These are phyloP conservation scores for Singerocomus inundabilis DNA, from an alignment of 1,284 basidiomycete species.

Conservation along the genomic window DNA sequence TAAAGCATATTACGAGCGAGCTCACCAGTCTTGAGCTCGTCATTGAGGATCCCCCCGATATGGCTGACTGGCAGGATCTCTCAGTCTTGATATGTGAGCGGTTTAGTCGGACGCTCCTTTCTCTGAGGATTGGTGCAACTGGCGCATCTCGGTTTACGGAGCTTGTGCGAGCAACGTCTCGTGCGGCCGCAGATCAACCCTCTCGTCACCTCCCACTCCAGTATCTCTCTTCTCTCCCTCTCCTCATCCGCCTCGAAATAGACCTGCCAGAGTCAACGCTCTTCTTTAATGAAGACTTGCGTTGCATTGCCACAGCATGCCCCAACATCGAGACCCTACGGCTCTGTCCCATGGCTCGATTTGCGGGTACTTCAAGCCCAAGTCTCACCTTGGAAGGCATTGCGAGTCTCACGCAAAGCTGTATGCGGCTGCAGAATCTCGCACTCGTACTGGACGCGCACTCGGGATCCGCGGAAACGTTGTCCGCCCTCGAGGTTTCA, in stretches of 20 bases:
- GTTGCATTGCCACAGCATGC: slow-evolving; percentile 54
- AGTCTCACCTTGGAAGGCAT: slow-evolving; percentile 58
- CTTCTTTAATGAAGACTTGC: slow-evolving; percentile 59
- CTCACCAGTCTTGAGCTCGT: slow-evolving; percentile 64
- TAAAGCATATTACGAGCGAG: slow-evolving; percentile 61
- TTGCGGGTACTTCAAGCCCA: slow-evolving; percentile 49
- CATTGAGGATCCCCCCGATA: slow-evolving; percentile 73
- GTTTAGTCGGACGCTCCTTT: slow-evolving; percentile 57
- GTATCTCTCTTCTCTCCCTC: slow-evolving; percentile 51
- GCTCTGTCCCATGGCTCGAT: slow-evolving; percentile 65
- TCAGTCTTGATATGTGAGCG: slow-evolving; percentile 58
- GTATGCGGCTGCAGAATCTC: slow-evolving; percentile 60
- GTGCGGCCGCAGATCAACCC: slow-evolving; percentile 52
- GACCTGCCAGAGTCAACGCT: slow-evolving; percentile 72
- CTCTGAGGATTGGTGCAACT: slow-evolving; percentile 59
- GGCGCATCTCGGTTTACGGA: slow-evolving; percentile 63
- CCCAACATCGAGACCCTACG: slow-evolving; percentile 64
- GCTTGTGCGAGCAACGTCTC: slow-evolving; percentile 61
- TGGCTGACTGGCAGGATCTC: slow-evolving; percentile 69
- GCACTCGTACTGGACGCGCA: slow-evolving; percentile 62
- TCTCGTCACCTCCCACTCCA: slow-evolving; percentile 58
- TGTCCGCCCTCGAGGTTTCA: slow-evolving; percentile 46
- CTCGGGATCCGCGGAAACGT: slow-evolving; percentile 43
- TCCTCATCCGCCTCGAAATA: slow-evolving; percentile 59
- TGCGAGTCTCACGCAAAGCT: slow-evolving; percentile 53